Conservation (phyloP, 768 basidiomycete species). For the Hysterangium stoloniferum region DNA sequence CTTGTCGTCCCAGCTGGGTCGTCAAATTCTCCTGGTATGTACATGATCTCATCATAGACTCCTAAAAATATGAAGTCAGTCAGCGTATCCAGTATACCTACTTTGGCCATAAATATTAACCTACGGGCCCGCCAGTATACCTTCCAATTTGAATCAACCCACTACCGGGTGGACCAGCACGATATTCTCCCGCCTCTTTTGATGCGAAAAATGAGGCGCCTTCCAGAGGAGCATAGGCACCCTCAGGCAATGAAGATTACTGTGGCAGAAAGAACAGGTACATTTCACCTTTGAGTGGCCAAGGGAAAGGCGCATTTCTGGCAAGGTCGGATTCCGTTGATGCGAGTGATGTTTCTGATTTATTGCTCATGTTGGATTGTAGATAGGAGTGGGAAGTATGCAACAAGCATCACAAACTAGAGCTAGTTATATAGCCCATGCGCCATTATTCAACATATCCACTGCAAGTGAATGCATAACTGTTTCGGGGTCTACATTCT, state of each 20-base stretch:
- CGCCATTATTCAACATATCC: too few species aligned
- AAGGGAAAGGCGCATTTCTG: constrained; percentile 2
- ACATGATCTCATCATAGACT: constrained; percentile 14
- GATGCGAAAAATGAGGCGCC: not conserved
- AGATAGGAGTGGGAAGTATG: too few species aligned
- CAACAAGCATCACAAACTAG: too few species aligned
- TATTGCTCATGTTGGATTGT: too few species aligned
- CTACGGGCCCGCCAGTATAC: not conserved
- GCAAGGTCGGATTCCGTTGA: too few species aligned
- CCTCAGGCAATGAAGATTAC: not conserved
- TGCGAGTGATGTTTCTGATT: too few species aligned
- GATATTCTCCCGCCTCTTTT: not conserved
- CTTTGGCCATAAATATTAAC: not conserved
- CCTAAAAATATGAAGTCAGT: not conserved
- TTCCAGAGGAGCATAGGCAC: constrained; percentile 1
- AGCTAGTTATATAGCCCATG: too few species aligned
- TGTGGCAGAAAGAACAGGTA: not conserved
- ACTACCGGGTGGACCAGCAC: not conserved
- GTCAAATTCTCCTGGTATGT: constrained; percentile 12
- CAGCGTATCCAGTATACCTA: not conserved
- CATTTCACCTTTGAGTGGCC: not conserved
- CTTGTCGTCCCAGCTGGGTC: constrained; percentile 2
- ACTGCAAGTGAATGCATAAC: too few species aligned
- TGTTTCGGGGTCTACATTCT: too few species aligned
- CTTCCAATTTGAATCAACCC: not conserved